Evolutionary conservation across 306 rosid species (phyloP), one percentile per base, ranked within the genome.

Genomic region (Glycine latifolia): DNA sequence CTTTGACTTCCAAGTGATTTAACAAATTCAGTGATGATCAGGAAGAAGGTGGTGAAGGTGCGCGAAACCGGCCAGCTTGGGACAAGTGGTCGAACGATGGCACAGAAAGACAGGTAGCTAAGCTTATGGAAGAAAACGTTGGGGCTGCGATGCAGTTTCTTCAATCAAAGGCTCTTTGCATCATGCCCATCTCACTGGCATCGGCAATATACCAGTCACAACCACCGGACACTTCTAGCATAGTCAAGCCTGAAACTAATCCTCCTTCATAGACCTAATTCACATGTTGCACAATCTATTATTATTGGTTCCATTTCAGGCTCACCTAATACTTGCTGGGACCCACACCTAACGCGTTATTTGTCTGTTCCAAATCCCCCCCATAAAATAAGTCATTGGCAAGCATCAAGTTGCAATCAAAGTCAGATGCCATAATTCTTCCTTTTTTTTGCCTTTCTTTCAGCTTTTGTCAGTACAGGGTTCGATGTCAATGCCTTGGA

Each of bases 71-170:
- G 77, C 99, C 96, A 0, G 97, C 93, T 14, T 91, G 99, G 99
- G 99, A 95, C 75, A 95, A 93, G 84, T 95, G 97, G 96, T 93
- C 98, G 7, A 91, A 89, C 13, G 99, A 90, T 44, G 97, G 98
- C 77, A 95, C 98, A 0, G 98, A 95, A 84, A 85, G 90, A 54
- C 98, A 95, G 80, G 98, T 95, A 0, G 94, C 98, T 11, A 93
- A 95, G 87, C 94, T 95, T 5, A 95, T 95, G 99, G 99, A 95
- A 87, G 99, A 95, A 83, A 93, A 93, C 5, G 97, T 95, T 8
- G 98, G 99, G 59, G 83, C 94, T 1, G 99, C 99, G 26, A 93
- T 95, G 98, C 99, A 93, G 72, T 87, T 95, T 80, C 98, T 95
- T 85, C 98, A 95, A 87, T 87, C 97, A 6, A 95, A 95, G 92